A percentile compares a stretch with the other conserved stretches of the same genome.
These are phyloP conservation scores for Schwanniomyces etchellsii DNA, from an alignment of 1,139 yeast genomes.

Conservation along the genomic window DNA sequence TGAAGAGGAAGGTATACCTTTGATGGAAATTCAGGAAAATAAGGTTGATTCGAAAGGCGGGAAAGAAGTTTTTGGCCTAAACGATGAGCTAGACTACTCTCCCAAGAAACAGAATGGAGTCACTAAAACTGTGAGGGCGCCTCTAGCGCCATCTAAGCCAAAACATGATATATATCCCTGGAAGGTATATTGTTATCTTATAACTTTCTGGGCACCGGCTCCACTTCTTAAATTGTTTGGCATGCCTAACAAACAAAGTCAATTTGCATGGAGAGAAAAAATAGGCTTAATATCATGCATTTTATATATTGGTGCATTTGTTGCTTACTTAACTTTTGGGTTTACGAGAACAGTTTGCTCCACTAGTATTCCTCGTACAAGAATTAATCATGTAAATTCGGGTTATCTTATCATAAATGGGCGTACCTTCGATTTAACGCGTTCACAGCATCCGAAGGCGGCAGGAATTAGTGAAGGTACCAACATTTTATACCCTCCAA, in stretches of 20 bases:
- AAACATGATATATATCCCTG: conserved; percentile 52
- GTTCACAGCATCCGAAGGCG: conserved; percentile 74
- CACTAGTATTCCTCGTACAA: conserved; percentile 43
- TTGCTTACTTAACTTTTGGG: conserved; percentile 87
- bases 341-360: conserved; percentile 82
- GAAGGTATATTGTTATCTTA: conserved; percentile 71
- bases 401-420: conserved; percentile 80
- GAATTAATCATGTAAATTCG: conserved; percentile 49
- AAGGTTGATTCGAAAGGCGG: conserved; percentile 27
- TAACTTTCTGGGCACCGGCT: conserved; percentile 92
- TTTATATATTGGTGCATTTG: conserved; percentile 65
- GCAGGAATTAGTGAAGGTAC: conserved; percentile 67
- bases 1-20: conserved; percentile 40
- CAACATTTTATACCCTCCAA: conserved; percentile 76
- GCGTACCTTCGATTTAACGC: conserved; percentile 64
- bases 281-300: conserved; percentile 79
- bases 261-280: conserved; percentile 96
- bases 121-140: conserved; percentile 10
- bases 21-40: conserved; percentile 28
- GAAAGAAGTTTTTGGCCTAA: conserved; percentile 52
- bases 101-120: conserved; percentile 26
- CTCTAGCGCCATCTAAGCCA: conserved; percentile 8
- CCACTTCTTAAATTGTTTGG: conserved; percentile 71
- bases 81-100: conserved; percentile 45
- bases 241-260: conserved; percentile 71